Evolutionary conservation across 371 early-diverging fungal species (phyloP), one percentile per base, ranked within the genome.

Genomic region (Apophysomyces sp.): DNA sequence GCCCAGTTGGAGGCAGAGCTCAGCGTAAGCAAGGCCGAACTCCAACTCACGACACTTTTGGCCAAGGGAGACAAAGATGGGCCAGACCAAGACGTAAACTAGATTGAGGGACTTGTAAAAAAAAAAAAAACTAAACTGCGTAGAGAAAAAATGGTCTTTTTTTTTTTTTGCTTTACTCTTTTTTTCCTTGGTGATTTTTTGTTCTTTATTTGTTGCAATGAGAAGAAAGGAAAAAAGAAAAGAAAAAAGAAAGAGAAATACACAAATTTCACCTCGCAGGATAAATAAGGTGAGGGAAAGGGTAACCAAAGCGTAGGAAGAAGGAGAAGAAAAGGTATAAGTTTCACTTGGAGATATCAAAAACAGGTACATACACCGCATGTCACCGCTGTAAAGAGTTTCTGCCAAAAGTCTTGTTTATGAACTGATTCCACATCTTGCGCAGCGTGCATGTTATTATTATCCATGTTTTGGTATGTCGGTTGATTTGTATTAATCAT

Each of bases 1-100:
- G 72, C 77, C n/a, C 69, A 69, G 30, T 31, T 77, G 39, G 77
- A 77, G 52, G 77, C 77, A 2, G 77, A 77, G 55, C 39, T 77
- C 13, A 77, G 72, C 39, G 65, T 77, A 11, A 71, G 69, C 37
- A 58, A 62, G 36, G 74, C 77, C 11, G 77, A 77, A 37, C 57
- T 77, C 9, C 62, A 73, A 29, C 65, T 77, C 3, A 71, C 74
- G 2, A 52, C 60, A 3, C 52, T 61, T 7, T 31, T 71, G 21
- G 57, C 64, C 1, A 62, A 63, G 29, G 71, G 66, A 61, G 24
- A 34, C 15, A 51, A 18, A 9, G 21, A 44, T 18, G 24, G 9
- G n/a, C 9, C 49, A 9, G 13, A 13, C 34, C 8, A 34, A 34
- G 34, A 34, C 8, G 34, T 34, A 34, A 34, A 34, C 13, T 11